Evolutionary conservation across 352 stramenopile species (phyloP).

Genomic region (Pythium monospermum): DNA sequence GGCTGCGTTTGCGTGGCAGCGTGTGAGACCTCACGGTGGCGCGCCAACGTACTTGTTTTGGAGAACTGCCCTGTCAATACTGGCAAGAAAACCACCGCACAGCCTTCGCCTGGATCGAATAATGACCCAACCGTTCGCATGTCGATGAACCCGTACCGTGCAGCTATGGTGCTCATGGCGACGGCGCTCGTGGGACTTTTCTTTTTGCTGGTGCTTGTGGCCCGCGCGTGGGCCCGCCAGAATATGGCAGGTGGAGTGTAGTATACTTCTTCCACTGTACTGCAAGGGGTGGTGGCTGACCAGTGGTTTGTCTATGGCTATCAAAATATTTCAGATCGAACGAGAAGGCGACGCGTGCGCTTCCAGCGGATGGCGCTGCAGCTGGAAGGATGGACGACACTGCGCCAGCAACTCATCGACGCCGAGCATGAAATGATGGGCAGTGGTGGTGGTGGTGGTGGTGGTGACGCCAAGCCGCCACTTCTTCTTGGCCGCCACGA

Average conservation of each 20-base stretch:
- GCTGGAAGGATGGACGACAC: conserved; percentile 11
- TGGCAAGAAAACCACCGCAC: conserved; percentile 20
- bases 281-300: too few species aligned
- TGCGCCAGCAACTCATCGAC: conserved; percentile 19
- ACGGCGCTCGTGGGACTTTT: conserved; percentile 3
- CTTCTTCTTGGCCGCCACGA: neutral
- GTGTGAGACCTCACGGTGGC: conserved; percentile 40
- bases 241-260: conserved; percentile 4
- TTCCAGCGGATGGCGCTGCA: conserved; percentile 9
- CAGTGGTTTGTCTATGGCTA: neutral
- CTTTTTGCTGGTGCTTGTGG: conserved; percentile 6
- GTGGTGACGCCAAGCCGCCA: neutral
- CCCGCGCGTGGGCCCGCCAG: conserved; percentile 7
- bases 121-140: too few species aligned
- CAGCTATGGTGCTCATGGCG: conserved; percentile 7
- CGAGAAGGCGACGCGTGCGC: conserved; percentile 5
- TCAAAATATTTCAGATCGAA: neutral
- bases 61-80: conserved; percentile 8
- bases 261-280: too few species aligned
- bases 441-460: too few species aligned
- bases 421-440: conserved; percentile 7
- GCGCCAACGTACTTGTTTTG: conserved; percentile 7
- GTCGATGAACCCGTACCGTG: too few species aligned
- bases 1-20: conserved; percentile 51
- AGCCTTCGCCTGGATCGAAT: too few species aligned